Percentiles rank a stretch among this genome's conserved stretches.
phyloP scores from a whole-genome alignment of 169 alveolate genomes.

The Cystoisospora suis region DNA sequence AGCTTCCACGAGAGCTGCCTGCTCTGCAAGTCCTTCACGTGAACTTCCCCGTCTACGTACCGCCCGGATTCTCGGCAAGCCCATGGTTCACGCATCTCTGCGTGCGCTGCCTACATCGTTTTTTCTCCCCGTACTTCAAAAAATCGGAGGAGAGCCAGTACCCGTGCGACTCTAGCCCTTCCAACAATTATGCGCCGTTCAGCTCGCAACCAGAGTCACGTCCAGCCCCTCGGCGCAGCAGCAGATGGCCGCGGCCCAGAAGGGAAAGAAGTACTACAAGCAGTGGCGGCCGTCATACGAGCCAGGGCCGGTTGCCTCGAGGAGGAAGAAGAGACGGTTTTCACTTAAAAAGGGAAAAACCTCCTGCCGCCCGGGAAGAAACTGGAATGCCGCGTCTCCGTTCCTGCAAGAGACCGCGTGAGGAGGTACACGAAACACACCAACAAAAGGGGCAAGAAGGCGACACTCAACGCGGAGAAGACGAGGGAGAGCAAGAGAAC shows the following conservation, averaged over 20 bases:
- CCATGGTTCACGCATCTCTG: conserved; percentile 21
- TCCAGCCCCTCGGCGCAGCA: too few relatives aligned
- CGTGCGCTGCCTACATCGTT: conserved; percentile 23
- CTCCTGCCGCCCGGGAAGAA: too few relatives aligned
- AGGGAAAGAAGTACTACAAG: too few relatives aligned
- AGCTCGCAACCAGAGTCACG: too few relatives aligned
- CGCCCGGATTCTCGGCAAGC: conserved; percentile 29
- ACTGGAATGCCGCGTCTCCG: not conserved
- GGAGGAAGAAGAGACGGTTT: too few relatives aligned
- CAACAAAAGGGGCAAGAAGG: not conserved
- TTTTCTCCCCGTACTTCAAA: not conserved
- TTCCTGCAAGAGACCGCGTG: conserved; percentile 3
- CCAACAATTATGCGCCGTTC: too few relatives aligned
- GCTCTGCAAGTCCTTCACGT: conserved; percentile 14
- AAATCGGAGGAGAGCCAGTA: too few relatives aligned
- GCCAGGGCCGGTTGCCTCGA: too few relatives aligned
- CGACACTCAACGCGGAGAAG: not conserved
- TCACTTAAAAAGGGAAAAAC: too few relatives aligned
- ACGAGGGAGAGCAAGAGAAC: not conserved
- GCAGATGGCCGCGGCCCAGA: too few relatives aligned
- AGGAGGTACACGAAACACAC: not conserved
- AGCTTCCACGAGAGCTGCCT: conserved; percentile 13
- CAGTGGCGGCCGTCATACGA: too few relatives aligned
- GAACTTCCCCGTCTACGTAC: not conserved
- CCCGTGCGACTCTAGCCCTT: too few relatives aligned